Evolutionary conservation across 73 alveolate species (phyloP).

Genomic region (Paraurostyla sp.): DNA sequence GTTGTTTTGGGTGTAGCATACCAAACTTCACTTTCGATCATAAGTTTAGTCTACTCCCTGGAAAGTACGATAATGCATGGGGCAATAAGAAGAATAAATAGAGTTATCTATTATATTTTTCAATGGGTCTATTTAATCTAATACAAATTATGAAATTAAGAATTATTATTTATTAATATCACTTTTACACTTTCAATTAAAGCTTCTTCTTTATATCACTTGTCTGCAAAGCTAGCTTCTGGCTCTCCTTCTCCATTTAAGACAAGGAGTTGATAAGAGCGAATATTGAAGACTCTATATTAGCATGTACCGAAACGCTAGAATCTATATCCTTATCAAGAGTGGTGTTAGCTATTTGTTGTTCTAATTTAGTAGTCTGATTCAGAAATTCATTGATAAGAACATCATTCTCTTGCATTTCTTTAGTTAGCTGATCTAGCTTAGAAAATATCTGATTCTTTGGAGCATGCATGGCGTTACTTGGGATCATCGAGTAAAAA

Average conservation of each 20-base stretch:
- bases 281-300: not conserved
- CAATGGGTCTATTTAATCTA: no score
- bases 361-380: not conserved
- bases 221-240: not conserved
- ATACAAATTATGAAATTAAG: no score
- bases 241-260: not conserved
- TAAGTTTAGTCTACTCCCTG: slow-evolving; percentile 28
- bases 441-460: not conserved
- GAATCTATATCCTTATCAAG: not conserved
- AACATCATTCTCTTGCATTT: not conserved
- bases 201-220: not conserved
- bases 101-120: no score
- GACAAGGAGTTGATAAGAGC: not conserved
- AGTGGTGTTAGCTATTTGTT: not conserved
- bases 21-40: slow-evolving; percentile 21
- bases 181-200: not conserved
- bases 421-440: not conserved
- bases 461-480: no score
- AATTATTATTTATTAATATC: no score
- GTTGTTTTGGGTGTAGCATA: slow-evolving; percentile 35
- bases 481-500: no score
- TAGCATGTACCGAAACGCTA: not conserved
- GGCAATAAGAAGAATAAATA: no score
- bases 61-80: slow-evolving; percentile 9
- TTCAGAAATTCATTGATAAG: not conserved